A percentile compares a stretch with the other conserved stretches of the same genome.
These are phyloP conservation scores for Nymphaea thermarum DNA, from an alignment of 164 flowering plant genomes.

Conservation along the genomic window DNA sequence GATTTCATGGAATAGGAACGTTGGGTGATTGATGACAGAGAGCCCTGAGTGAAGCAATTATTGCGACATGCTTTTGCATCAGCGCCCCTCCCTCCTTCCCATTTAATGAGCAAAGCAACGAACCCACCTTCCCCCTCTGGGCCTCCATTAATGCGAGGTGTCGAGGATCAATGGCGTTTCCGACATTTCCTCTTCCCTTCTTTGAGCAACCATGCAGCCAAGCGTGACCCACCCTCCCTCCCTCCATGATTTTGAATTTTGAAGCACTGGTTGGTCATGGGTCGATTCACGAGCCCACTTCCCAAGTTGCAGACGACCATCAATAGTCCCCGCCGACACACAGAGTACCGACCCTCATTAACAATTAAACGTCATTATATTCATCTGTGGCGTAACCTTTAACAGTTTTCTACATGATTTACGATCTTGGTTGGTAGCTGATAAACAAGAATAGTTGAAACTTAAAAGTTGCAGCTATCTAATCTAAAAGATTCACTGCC, in stretches of 20 bases:
- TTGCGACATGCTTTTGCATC: neutral
- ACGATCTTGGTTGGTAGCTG: no score
- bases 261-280: neutral
- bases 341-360: no score
- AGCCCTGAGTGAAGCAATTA: neutral
- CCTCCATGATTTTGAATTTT: neutral
- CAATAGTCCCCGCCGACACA: no score
- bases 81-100: neutral
- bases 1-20: no score
- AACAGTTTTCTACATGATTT: no score
- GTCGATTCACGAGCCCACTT: neutral
- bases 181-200: neutral
- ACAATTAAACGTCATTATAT: neutral
- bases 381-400: neutral
- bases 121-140: neutral
- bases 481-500: no score
- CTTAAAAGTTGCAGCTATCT: no score
- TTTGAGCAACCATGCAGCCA: neutral
- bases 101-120: neutral
- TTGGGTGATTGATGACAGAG: no score
- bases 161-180: neutral
- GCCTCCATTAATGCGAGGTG: neutral
- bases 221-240: neutral
- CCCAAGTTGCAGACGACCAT: neutral
- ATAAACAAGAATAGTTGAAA: no score